Evolutionary conservation across 1,284 basidiomycete genomes (phyloP).

Genomic region (Termitomyces sp.): DNA sequence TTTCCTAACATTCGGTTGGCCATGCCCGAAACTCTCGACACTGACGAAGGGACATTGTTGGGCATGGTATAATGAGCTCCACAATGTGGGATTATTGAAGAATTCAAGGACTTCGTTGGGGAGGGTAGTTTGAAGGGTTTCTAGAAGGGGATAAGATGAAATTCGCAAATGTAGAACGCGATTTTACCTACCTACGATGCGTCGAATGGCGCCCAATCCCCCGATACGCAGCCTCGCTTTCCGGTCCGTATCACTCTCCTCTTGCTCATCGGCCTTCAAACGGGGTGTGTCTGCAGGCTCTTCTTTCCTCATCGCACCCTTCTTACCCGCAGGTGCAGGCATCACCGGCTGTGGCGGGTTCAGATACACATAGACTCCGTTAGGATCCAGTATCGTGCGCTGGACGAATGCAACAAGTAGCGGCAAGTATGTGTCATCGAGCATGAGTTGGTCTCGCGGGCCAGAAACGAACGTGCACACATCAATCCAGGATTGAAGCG

Average conservation of each 20-base stretch:
- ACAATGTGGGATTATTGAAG: slow-evolving; percentile 50
- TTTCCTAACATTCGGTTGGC: slow-evolving; percentile 65
- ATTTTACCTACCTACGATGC: slow-evolving; percentile 49
- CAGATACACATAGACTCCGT: slow-evolving; percentile 57
- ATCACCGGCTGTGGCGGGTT: slow-evolving; percentile 55
- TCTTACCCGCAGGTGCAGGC: slow-evolving; percentile 28
- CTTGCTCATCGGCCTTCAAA: slow-evolving; percentile 47
- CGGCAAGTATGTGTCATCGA: slow-evolving; percentile 30
- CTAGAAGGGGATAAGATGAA: slow-evolving; percentile 8
- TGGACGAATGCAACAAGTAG: slow-evolving; percentile 47
- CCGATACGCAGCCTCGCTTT: slow-evolving; percentile 68
- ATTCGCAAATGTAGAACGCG: slow-evolving; percentile 5
- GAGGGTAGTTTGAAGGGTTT: slow-evolving; percentile 16
- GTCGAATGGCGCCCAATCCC: slow-evolving; percentile 66
- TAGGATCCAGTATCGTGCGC: slow-evolving; percentile 61
- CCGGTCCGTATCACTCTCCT: slow-evolving; percentile 65
- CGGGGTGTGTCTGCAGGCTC: slow-evolving; percentile 25
- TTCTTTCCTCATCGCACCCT: slow-evolving; percentile 26
- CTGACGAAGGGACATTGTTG: slow-evolving; percentile 42
- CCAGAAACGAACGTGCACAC: slow-evolving; percentile 26
- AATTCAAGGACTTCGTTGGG: slow-evolving; percentile 30
- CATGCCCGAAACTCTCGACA: slow-evolving; percentile 47
- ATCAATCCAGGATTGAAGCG: slow-evolving; percentile 51
- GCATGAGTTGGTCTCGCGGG: slow-evolving; percentile 25
- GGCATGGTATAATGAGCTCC: slow-evolving; percentile 52